These are phyloP conservation scores for Solioccasus polychromus DNA, from an alignment of 768 basidiomycete species.

Conservation along the genomic window DNA sequence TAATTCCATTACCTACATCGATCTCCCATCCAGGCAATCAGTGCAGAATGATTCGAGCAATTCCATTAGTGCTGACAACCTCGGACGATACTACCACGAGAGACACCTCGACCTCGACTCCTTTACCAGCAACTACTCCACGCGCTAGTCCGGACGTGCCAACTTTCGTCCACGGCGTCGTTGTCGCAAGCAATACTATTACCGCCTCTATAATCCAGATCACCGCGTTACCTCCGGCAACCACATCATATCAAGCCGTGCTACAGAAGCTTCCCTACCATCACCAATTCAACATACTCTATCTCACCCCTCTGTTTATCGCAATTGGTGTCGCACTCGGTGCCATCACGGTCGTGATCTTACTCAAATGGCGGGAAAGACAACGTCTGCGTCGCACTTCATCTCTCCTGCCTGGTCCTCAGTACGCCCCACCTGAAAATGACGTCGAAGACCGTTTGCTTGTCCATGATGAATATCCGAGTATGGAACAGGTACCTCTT, in stretches of 20 bases:
- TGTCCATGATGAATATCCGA: slow-evolving; percentile 14
- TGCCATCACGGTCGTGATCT: slow-evolving; percentile 6
- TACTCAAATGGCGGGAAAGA: slow-evolving; percentile 12
- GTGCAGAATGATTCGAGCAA: slow-evolving; percentile 17
- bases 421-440: slow-evolving; percentile 21
- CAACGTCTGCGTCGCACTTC: slow-evolving; percentile 11
- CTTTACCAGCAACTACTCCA: slow-evolving; percentile 5
- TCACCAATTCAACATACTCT: slow-evolving; percentile 24
- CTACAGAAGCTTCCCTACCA: slow-evolving; percentile 20
- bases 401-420: slow-evolving; percentile 24
- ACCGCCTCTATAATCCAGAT: slow-evolving; percentile 30
- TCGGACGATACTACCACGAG: slow-evolving; percentile 33
- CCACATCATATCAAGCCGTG: slow-evolving; percentile 9
- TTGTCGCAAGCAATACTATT: slow-evolving; percentile 9
- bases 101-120: slow-evolving; percentile 14
- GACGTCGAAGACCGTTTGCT: slow-evolving; percentile 15
- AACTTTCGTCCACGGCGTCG: background rate
- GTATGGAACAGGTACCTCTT: slow-evolving; percentile 29
- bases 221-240: slow-evolving; percentile 32
- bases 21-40: slow-evolving; percentile 7
- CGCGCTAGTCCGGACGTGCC: background rate
- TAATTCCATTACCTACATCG: slow-evolving; percentile 2
- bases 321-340: slow-evolving; percentile 26
- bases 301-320: slow-evolving; percentile 26
- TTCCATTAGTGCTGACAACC: slow-evolving; percentile 11